Conservation (phyloP, 116 monocot species). For the Papilionanthe hybrid region DNA sequence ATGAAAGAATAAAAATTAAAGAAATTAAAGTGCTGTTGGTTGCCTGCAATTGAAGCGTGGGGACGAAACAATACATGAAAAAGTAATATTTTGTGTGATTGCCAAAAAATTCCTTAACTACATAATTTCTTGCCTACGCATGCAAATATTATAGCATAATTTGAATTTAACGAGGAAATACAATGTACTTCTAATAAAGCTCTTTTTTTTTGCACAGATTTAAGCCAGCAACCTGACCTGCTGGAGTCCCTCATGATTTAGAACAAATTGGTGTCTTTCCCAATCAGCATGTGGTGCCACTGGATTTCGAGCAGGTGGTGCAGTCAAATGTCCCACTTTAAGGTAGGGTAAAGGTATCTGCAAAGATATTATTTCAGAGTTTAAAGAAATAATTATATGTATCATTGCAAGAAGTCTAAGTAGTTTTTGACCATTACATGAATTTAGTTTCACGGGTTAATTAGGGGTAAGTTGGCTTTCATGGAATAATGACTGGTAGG, state of each 20-base stretch:
- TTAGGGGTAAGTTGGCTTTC: neutral
- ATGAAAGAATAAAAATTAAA: too few species aligned
- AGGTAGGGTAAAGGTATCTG: slow-evolving; percentile 95
- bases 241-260: slow-evolving; percentile 86
- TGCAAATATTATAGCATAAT: neutral
- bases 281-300: slow-evolving; percentile 89
- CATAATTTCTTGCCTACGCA: neutral
- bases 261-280: slow-evolving; percentile 77
- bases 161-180: neutral
- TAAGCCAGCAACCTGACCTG: slow-evolving; percentile 43
- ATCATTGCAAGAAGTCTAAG: neutral
- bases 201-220: neutral
- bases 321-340: slow-evolving; percentile 79
- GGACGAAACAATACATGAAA: too few species aligned
- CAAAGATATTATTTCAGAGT: neutral
- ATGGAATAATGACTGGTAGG: neutral
- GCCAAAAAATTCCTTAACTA: too few species aligned
- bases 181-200: neutral
- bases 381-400: neutral
- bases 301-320: slow-evolving; percentile 59
- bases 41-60: too few species aligned
- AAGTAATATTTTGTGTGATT: too few species aligned
- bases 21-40: too few species aligned
- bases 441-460: neutral
- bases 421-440: neutral